phyloP scores from a whole-genome alignment of 352 stramenopile species.

The Blastocystis sp. region DNA sequence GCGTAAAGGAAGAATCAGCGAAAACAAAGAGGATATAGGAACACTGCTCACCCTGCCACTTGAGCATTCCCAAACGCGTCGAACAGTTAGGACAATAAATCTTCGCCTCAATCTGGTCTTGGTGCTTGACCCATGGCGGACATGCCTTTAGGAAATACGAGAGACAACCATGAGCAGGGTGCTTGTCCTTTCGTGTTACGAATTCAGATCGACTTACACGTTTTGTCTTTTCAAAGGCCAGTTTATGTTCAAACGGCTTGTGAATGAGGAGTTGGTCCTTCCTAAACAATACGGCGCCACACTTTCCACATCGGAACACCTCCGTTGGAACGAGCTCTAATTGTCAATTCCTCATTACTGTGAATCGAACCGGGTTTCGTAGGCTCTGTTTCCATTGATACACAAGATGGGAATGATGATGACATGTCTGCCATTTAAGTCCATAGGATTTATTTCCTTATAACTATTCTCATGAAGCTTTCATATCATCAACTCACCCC shows the following conservation, averaged over 20 bases:
- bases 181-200: background rate
- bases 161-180: constrained; percentile 22
- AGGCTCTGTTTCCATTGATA: background rate
- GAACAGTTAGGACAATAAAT: constrained; percentile 54
- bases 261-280: constrained; percentile 27
- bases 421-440: too few relatives aligned
- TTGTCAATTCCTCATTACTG: background rate
- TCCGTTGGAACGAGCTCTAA: constrained; percentile 42
- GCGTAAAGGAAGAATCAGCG: background rate
- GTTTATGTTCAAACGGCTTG: background rate
- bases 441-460: too few relatives aligned
- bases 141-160: constrained; percentile 48
- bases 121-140: constrained; percentile 24
- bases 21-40: constrained; percentile 51
- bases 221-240: constrained; percentile 47
- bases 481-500: too few relatives aligned
- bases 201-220: background rate
- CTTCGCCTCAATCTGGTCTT: constrained; percentile 45
- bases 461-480: too few relatives aligned
- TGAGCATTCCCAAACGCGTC: constrained; percentile 25
- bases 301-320: constrained; percentile 47
- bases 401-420: too few relatives aligned
- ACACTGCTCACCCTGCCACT: constrained; percentile 53
- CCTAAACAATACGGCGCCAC: constrained; percentile 18
- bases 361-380: background rate